phyloP scores from a whole-genome alignment of 192 early-diverging fungal genomes.

The Oehlia diaphana region DNA sequence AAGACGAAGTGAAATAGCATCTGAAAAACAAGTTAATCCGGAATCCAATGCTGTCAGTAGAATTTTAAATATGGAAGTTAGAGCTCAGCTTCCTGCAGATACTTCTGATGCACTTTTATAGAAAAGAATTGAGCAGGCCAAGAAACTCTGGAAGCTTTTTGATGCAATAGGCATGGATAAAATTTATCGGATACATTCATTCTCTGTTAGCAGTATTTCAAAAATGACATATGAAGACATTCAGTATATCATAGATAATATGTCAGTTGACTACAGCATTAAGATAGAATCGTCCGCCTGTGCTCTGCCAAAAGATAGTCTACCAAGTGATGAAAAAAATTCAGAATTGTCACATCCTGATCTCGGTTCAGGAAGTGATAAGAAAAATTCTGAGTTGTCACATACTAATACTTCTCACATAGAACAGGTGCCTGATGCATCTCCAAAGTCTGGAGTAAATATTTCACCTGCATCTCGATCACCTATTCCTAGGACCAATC shows the following conservation, averaged over 20 bases:
- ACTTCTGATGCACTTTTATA: slow-evolving; percentile 12
- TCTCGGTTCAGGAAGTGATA: not conserved
- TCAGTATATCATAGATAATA: not conserved
- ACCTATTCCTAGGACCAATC: too few species aligned
- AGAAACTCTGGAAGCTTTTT: slow-evolving; percentile 17
- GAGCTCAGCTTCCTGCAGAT: slow-evolving; percentile 2
- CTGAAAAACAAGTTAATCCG: slow-evolving; percentile 23
- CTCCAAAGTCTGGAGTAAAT: too few species aligned
- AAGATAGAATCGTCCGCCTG: not conserved
- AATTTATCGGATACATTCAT: slow-evolving; percentile 11
- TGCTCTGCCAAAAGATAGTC: too few species aligned
- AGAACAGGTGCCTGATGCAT: too few species aligned
- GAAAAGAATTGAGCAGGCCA: not conserved
- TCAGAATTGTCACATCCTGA: not conserved
- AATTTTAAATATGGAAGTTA: slow-evolving; percentile 24
- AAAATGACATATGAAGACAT: not conserved
- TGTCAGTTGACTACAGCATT: slow-evolving; percentile 11
- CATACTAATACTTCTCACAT: too few species aligned
- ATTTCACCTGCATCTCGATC: too few species aligned
- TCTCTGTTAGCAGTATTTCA: slow-evolving; percentile 14
- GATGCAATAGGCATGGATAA: slow-evolving; percentile 8
- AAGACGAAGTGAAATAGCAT: slow-evolving; percentile 15
- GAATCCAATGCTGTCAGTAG: not conserved
- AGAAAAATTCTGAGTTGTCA: not conserved
- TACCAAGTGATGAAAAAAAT: not conserved